Percentiles rank a stretch among this genome's conserved stretches.
Conservation (phyloP, 306 rosid genomes). For the Prunus mira region DNA sequence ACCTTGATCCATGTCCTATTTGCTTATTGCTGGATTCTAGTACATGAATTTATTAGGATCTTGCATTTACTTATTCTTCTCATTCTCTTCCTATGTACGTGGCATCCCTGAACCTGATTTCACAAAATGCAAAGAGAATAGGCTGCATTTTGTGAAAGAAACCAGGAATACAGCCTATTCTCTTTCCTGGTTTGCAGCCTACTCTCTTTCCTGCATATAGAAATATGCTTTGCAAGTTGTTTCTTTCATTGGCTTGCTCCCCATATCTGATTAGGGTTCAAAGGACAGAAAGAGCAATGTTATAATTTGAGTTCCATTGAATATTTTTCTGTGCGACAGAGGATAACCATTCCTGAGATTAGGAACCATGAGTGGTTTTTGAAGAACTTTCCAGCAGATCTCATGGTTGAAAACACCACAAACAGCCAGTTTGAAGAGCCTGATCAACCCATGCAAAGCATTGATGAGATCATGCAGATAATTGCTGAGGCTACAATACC, state of each 20-base stretch:
- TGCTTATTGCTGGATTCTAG: background rate
- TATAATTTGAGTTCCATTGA: constrained; percentile 17
- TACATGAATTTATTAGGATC: background rate
- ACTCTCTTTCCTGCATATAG: too few species aligned
- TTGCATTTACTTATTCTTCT: background rate
- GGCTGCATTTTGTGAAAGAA: background rate
- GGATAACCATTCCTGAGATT: constrained; percentile 85
- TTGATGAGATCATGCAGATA: constrained; percentile 88
- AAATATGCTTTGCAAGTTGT: background rate
- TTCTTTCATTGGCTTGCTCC: constrained; percentile 3
- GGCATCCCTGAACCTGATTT: background rate
- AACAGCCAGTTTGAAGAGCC: constrained; percentile 69
- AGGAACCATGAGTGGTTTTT: constrained; percentile 90
- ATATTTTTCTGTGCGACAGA: constrained; percentile 43
- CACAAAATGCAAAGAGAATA: background rate
- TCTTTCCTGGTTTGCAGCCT: too few species aligned
- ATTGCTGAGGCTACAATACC: constrained; percentile 80
- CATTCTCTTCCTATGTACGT: background rate
- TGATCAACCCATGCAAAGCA: constrained; percentile 84
- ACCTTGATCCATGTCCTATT: background rate
- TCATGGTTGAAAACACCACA: constrained; percentile 50
- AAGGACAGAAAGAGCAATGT: constrained; percentile 8
- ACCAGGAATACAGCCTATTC: too few species aligned
- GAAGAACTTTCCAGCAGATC: constrained; percentile 87
- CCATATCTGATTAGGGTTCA: background rate